Percentiles rank a stretch among this genome's conserved stretches.
Evolutionary conservation across 1,139 yeast species (phyloP).

Genomic region (Hyphopichia fennica): DNA sequence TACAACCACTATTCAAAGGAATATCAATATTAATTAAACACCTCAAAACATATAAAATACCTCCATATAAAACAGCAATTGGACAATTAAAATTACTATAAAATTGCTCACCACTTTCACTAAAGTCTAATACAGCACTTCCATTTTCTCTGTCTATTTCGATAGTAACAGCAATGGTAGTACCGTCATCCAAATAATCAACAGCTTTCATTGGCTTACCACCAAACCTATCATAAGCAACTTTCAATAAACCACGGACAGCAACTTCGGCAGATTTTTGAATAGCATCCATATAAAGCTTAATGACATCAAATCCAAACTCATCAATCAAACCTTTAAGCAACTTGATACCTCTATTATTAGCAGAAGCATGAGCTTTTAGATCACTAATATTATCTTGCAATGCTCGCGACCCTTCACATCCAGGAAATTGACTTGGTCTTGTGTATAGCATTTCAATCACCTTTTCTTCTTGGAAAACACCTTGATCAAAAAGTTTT

Average conservation of each 20-base stretch:
- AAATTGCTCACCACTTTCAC: constrained; percentile 43
- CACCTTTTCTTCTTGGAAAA: constrained; percentile 43
- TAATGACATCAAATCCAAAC: constrained; percentile 33
- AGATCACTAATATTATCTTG: constrained; percentile 43
- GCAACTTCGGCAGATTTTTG: constrained; percentile 45
- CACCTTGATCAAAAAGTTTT: constrained; percentile 36
- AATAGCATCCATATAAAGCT: constrained; percentile 43
- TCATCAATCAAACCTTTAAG: constrained; percentile 31
- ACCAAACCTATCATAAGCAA: constrained; percentile 36
- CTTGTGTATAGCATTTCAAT: constrained; percentile 37
- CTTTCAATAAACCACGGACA: constrained; percentile 36
- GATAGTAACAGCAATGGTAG: constrained; percentile 38
- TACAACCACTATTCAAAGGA: constrained; percentile 84
- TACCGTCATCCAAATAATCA: constrained; percentile 48
- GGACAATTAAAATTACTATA: constrained; percentile 48
- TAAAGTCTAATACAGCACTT: constrained; percentile 41
- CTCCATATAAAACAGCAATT: constrained; percentile 76
- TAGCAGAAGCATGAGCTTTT: constrained; percentile 47
- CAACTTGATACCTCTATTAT: constrained; percentile 40
- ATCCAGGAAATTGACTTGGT: constrained; percentile 46
- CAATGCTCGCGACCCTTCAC: constrained; percentile 44
- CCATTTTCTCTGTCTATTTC: constrained; percentile 35
- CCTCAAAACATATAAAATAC: constrained; percentile 74
- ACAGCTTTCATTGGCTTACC: constrained; percentile 35
- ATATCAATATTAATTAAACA: constrained; percentile 74